A percentile compares a stretch with the other conserved stretches of the same genome.
Evolutionary conservation across 352 stramenopile genomes (phyloP).

Genomic region (Globisporangium parvum): DNA sequence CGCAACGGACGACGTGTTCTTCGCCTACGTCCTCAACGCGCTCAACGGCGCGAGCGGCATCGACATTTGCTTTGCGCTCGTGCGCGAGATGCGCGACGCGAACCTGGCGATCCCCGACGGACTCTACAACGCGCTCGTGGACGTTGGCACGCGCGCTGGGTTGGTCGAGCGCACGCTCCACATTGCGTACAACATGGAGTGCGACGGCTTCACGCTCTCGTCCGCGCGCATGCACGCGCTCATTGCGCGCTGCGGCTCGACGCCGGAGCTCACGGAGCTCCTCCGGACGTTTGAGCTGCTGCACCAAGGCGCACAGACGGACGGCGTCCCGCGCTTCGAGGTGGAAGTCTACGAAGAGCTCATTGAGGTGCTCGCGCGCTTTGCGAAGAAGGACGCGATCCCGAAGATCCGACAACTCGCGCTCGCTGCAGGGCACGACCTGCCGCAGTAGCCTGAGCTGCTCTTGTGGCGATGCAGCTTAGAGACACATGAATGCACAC

Average conservation of each 20-base stretch:
- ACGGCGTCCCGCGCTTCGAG: constrained; percentile 34
- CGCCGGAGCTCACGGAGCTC: constrained; percentile 47
- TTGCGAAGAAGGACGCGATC: constrained; percentile 39
- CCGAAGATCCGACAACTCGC: constrained; percentile 38
- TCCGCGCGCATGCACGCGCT: constrained; percentile 44
- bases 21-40: constrained; percentile 54
- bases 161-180: constrained; percentile 67
- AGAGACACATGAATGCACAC: background rate
- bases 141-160: constrained; percentile 46
- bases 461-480: too few species aligned
- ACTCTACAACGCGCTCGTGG: constrained; percentile 55
- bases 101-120: constrained; percentile 42
- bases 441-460: constrained; percentile 4
- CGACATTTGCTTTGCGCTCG: constrained; percentile 67
- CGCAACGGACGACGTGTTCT: constrained; percentile 47
- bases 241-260: constrained; percentile 35
- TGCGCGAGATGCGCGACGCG: constrained; percentile 39
- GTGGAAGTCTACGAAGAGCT: constrained; percentile 54
- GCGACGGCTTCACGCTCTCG: constrained; percentile 54
- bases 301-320: constrained; percentile 36
- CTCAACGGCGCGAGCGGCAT: constrained; percentile 51
- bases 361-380: constrained; percentile 32
- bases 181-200: constrained; percentile 82
- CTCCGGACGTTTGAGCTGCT: constrained; percentile 59
- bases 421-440: constrained; percentile 13